Evolutionary conservation across 1,139 yeast genomes (phyloP).

Genomic region (Scheffersomyces lignicola): DNA sequence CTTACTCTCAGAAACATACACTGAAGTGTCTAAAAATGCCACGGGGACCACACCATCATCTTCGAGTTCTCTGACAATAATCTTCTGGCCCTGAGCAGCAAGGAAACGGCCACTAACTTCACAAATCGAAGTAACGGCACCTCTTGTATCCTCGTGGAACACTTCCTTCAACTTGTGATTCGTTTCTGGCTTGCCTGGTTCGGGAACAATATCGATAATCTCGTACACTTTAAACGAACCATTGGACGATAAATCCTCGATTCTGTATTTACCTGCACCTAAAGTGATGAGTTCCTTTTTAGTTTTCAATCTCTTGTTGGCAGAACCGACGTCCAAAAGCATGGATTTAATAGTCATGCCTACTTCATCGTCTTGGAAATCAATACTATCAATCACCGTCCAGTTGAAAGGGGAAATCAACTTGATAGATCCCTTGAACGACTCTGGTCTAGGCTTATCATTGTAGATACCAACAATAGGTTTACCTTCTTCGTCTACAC

Average conservation of each 20-base stretch:
- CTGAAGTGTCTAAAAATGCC: constrained; percentile 85
- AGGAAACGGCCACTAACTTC: constrained; percentile 84
- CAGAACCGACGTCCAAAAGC: constrained; percentile 47
- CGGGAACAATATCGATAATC: constrained; percentile 83
- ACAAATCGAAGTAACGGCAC: constrained; percentile 79
- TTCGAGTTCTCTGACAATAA: constrained; percentile 77
- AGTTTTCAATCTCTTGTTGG: constrained; percentile 51
- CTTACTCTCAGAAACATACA: constrained; percentile 77
- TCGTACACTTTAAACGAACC: constrained; percentile 80
- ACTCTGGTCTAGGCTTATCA: constrained; percentile 47
- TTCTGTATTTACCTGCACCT: constrained; percentile 76
- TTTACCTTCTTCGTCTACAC: constrained; percentile 75
- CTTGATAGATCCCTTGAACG: constrained; percentile 61
- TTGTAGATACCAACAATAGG: constrained; percentile 61
- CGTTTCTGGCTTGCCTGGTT: constrained; percentile 84
- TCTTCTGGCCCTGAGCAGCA: constrained; percentile 86
- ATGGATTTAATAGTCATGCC: constrained; percentile 60
- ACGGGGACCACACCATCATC: constrained; percentile 89
- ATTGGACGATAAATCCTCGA: constrained; percentile 80
- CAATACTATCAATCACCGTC: constrained; percentile 72
- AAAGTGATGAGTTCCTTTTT: constrained; percentile 70
- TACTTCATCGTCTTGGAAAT: constrained; percentile 66
- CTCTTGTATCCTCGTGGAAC: constrained; percentile 76
- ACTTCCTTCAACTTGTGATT: constrained; percentile 75
- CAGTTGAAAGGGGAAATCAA: constrained; percentile 75